Percentiles rank a stretch among this genome's conserved stretches.
These are phyloP conservation scores for Fusarium sp. DNA, from an alignment of 2,329 filamentous ascomycete genomes.

Conservation along the genomic window DNA sequence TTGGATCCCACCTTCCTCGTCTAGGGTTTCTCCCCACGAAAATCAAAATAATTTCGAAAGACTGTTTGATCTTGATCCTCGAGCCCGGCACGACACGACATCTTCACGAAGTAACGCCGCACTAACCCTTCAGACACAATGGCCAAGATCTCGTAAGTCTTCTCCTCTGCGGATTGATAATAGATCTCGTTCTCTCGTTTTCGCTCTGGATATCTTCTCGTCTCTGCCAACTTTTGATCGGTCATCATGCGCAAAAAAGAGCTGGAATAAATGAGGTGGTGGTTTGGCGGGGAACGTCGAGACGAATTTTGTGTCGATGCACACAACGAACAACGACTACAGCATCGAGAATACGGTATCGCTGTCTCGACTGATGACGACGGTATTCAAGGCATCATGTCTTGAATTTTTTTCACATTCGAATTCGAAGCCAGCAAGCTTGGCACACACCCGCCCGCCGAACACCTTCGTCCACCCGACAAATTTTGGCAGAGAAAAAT, in stretches of 20 bases:
- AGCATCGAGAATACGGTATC: slow-evolving; percentile 2
- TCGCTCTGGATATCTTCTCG: slow-evolving; percentile 4
- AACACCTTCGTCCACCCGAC: background rate
- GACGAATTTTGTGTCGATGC: slow-evolving; percentile 24
- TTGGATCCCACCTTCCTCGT: slow-evolving; percentile 35
- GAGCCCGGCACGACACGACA: slow-evolving; percentile 51
- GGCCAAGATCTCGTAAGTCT: slow-evolving; percentile 72
- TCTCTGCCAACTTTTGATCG: slow-evolving; percentile 33
- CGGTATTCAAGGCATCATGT: slow-evolving; percentile 1
- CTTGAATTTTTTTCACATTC: slow-evolving; percentile 17
- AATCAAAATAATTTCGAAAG: slow-evolving; percentile 34
- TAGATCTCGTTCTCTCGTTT: slow-evolving; percentile 5
- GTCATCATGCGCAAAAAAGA: slow-evolving; percentile 28
- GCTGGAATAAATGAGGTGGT: slow-evolving; percentile 11
- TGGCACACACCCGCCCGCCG: background rate
- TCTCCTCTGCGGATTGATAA: slow-evolving; percentile 5
- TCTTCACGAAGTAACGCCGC: slow-evolving; percentile 56
- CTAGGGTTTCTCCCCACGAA: slow-evolving; percentile 56
- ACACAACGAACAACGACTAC: slow-evolving; percentile 33
- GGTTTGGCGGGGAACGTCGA: slow-evolving; percentile 29
- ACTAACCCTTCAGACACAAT: slow-evolving; percentile 64
- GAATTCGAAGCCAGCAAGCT: background rate
- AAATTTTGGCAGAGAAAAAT: slow-evolving; percentile 36
- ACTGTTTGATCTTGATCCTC: slow-evolving; percentile 50
- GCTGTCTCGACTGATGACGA: slow-evolving; percentile 3